Evolutionary conservation across 163 green algal species (phyloP).

Genomic region (Scenedesmus sp.): DNA sequence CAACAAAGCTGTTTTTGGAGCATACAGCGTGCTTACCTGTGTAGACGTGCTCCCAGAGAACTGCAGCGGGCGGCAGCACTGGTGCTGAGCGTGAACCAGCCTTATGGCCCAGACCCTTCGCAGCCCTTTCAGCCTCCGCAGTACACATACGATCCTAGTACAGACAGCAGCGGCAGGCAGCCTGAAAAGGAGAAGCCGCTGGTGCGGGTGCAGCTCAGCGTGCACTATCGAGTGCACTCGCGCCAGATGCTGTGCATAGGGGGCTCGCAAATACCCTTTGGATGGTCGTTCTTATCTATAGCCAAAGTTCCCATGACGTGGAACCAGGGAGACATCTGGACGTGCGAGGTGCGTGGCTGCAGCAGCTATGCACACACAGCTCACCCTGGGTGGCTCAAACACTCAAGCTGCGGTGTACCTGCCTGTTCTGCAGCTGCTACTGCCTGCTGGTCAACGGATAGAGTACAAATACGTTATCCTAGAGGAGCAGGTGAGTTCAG

Average conservation of each 20-base stretch:
- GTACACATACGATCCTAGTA: not conserved
- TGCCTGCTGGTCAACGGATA: slow-evolving; percentile 83
- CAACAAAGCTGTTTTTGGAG: not conserved
- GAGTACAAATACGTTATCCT: slow-evolving; percentile 98
- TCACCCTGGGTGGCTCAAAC: not conserved
- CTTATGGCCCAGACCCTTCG: slow-evolving; percentile 17
- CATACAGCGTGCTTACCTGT: slow-evolving; percentile 1
- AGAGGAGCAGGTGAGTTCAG: slow-evolving; percentile 87
- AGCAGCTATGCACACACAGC: not conserved
- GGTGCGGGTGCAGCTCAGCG: slow-evolving; percentile 64
- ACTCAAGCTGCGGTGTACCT: not conserved
- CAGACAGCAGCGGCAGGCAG: slow-evolving; percentile 15
- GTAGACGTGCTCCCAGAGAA: slow-evolving; percentile 2
- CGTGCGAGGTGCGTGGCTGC: slow-evolving; percentile 78
- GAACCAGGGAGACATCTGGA: slow-evolving; percentile 90
- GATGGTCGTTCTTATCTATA: slow-evolving; percentile 96
- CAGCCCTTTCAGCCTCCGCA: slow-evolving; percentile 30
- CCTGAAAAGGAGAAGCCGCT: slow-evolving; percentile 51
- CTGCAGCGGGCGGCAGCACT: slow-evolving; percentile 26
- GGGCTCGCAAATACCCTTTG: slow-evolving; percentile 83
- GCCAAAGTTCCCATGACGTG: slow-evolving; percentile 94
- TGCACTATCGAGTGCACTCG: slow-evolving; percentile 87
- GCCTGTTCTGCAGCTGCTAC: slow-evolving; percentile 76
- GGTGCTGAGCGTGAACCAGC: slow-evolving; percentile 48
- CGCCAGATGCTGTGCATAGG: slow-evolving; percentile 95